A percentile compares a stretch with the other conserved stretches of the same genome.
These are phyloP conservation scores for Arabidopsis arenosa DNA, from an alignment of 345 rosid species.

Conservation along the genomic window DNA sequence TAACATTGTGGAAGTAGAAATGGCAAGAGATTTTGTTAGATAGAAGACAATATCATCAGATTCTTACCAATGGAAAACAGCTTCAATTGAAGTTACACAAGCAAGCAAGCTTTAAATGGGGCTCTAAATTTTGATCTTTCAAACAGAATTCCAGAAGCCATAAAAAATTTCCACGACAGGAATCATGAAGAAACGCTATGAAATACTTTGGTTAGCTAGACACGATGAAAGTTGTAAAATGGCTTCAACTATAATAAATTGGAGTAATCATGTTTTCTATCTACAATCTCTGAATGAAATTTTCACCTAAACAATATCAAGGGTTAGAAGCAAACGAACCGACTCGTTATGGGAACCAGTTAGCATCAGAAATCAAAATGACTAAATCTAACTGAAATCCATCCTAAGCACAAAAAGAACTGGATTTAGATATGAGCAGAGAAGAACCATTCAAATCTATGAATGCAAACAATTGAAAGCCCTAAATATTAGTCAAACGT, in stretches of 20 bases:
- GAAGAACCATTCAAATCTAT: constrained; percentile 3
- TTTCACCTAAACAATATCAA: neutral
- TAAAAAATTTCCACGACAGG: neutral
- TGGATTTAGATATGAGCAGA: too few relatives aligned
- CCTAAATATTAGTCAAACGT: neutral
- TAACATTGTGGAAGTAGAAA: constrained; percentile 11
- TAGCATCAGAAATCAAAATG: neutral
- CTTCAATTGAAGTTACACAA: neutral
- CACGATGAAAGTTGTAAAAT: neutral
- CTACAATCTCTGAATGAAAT: neutral
- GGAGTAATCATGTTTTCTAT: too few relatives aligned
- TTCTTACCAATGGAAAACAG: neutral
- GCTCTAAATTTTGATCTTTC: neutral
- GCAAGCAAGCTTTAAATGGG: neutral
- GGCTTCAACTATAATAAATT: neutral
- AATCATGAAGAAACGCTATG: neutral
- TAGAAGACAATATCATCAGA: neutral
- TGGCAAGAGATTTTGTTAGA: constrained; percentile 1
- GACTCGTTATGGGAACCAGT: neutral
- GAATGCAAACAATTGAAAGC: neutral
- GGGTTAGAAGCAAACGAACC: neutral
- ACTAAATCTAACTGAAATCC: too few relatives aligned
- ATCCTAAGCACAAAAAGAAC: too few relatives aligned
- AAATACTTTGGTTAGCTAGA: neutral
- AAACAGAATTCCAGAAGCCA: neutral